Evolutionary conservation across 768 basidiomycete genomes (phyloP).

Genomic region (Trametes cinnabarina): DNA sequence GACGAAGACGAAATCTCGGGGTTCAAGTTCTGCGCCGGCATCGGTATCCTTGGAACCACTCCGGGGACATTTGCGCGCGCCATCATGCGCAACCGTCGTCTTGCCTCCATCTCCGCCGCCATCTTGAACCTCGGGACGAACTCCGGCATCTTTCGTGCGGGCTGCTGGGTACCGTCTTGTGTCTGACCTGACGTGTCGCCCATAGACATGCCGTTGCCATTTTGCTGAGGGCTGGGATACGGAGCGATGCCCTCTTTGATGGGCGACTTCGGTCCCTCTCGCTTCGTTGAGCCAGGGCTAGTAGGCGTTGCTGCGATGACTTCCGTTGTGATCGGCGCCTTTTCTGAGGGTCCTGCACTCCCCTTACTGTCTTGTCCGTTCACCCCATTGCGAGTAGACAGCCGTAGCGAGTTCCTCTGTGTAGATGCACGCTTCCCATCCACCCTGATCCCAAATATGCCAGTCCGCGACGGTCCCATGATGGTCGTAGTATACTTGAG

Average conservation of each 20-base stretch:
- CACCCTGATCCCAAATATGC: constrained; percentile 76
- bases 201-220: not conserved
- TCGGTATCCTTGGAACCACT: constrained; percentile 34
- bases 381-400: constrained; percentile 9
- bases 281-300: constrained; percentile 2
- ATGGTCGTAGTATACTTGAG: constrained; percentile 90
- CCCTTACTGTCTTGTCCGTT: not conserved
- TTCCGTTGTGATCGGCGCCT: constrained; percentile 12
- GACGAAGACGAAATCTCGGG: constrained; percentile 43
- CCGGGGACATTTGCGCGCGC: constrained; percentile 50
- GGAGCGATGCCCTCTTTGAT: not conserved
- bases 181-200: constrained; percentile 11
- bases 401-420: constrained; percentile 22
- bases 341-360: not conserved
- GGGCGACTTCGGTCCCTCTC: constrained; percentile 4
- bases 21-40: constrained; percentile 40
- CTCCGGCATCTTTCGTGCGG: constrained; percentile 38
- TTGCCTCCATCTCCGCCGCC: constrained; percentile 82
- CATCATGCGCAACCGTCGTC: constrained; percentile 63
- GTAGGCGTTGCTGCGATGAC: constrained; percentile 11
- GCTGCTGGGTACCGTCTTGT: constrained; percentile 32
- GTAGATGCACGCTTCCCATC: constrained; percentile 50
- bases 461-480: constrained; percentile 66
- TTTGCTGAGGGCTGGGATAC: not conserved
- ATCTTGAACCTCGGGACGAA: constrained; percentile 80